Evolutionary conservation across 2,329 filamentous ascomycete genomes (phyloP), one percentile per base, ranked within the genome.

Genomic region (Monilinia polystroma): DNA sequence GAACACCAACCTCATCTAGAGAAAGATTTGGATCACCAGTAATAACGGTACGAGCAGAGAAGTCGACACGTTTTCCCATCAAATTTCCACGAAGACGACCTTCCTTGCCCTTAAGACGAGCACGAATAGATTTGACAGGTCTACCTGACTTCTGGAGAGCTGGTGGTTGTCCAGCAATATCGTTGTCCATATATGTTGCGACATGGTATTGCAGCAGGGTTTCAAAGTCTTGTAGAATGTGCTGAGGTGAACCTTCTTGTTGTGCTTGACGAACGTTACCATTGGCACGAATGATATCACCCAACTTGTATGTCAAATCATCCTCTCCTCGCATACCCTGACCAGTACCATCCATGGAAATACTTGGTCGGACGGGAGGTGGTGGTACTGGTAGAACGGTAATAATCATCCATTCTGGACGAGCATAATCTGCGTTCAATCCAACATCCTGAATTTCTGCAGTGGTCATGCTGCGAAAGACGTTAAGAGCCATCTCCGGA

Each of bases 11-110:
- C 81, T 99, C 93, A 75, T 99, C 94, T 38, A 99, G 84, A 38
- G 93, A 97, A 72, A 99, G 81, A 77, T 98, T 99, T 68, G 95
- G 95, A 77, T 99, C 95, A 81, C 95, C 95, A 63, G 96, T 99
- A 78, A 99, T 99, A 81, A 99, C 95, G 43, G 96, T 99, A 89
- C 95, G 95, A 49, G 96, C 96, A 0, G 96, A 99, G 76, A 99
- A 99, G 78, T 99, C 95, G 69, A 99, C 95, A 82, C 95, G 93
- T 83, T 99, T 99, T 71, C 95, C 95, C 96, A 99, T 99, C 84
- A 99, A 83, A 80, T 99, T 99, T 77, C 96, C 95, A 81, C 95
- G 90, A 32, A 99, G 87, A 84, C 95, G 93, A 73, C 95, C 95
- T 77, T 99, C 95, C 81, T 99, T 99, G 70, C 96, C 96, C 87